phyloP scores from a whole-genome alignment of 2,329 filamentous ascomycete species.

The Cordyceps javanica region DNA sequence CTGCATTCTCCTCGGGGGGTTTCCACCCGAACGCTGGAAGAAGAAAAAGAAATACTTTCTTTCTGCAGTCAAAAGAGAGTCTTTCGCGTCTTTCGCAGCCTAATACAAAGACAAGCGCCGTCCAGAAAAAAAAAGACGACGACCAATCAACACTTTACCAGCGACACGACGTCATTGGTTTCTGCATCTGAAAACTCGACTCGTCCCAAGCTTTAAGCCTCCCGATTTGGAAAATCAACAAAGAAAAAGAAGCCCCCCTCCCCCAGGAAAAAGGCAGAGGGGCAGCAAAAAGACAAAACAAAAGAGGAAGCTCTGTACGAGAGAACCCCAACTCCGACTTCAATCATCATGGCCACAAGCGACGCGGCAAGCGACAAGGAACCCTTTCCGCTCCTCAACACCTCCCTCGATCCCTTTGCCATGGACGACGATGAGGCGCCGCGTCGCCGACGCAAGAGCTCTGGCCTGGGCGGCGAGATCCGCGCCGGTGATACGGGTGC shows the following conservation, averaged over 20 bases:
- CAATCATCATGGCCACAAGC: conserved; percentile 7
- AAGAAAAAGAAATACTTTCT: no score
- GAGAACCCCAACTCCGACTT: no score
- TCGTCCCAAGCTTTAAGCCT: no score
- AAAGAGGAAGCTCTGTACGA: no score
- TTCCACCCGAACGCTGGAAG: no score
- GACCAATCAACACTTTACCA: no score
- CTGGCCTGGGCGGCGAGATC: conserved; percentile 46
- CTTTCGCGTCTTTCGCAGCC: neutral
- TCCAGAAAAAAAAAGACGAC: neutral
- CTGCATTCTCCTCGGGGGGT: no score
- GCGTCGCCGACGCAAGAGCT: conserved; percentile 50
- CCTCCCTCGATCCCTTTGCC: conserved; percentile 41
- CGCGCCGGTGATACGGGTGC: conserved; percentile 50
- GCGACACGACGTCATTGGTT: neutral
- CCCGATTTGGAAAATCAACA: no score
- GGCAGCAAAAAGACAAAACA: conserved; percentile 11
- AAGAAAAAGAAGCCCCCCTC: neutral
- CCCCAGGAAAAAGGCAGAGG: neutral
- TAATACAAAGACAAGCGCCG: neutral
- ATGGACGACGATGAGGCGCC: conserved; percentile 28
- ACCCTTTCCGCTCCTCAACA: conserved; percentile 50
- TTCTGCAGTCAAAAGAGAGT: no score
- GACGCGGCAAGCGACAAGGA: conserved; percentile 25
- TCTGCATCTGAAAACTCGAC: no score